Base-by-base conservation (phyloP, 2,329 filamentous ascomycete species). In the Annulohypoxylon truncatum region DNA sequence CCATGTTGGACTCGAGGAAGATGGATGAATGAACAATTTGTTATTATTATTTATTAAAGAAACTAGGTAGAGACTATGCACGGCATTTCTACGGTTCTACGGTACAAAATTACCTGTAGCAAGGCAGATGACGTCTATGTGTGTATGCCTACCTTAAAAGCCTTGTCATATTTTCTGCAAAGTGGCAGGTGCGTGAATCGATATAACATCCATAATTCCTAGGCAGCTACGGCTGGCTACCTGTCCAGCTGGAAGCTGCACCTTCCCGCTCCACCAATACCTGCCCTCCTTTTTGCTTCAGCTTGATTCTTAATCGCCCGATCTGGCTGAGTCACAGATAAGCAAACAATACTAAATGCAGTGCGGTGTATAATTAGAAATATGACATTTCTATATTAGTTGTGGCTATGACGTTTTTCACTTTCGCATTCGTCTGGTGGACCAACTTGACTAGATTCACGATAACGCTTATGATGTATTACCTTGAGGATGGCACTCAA, bases 171-270 rank as follows among this genome's bases (percentile, higher is more conserved):
- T 42, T 42, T 42, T 35, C 15, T 42, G 38, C 38, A 46, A 42
- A 53, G 22, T 53, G 20, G 33, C 20, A 40, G 50, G 52, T 60
- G 20, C 52, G 35, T 51, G 26, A 10, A 33, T 20, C 52, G 44
- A 42, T 38, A 51, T 40, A 26, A 24, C 35, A 44, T n/a, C n/a
- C n/a, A n/a, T n/a, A 64, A 40, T n/a, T 46, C 7, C 44, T 28
- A 48, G 44, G 44, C 54, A 46, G 31, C 42, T 47, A 26, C 42
- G 26, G 9, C 13, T 53, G 26, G 9, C 13, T 53, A 22, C 61
- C 26, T 64, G 38, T 42, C 15, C 52, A 46, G 29, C 57, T 69
- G 67, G 64, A 52, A 46, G 24, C 57, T 69, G 67, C 67, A 62
- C 31, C 42, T 67, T 57, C 61, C 64, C 64, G 67, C 26, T 42